Conservation (phyloP, 768 basidiomycete species). For the Termitomyces sp. region DNA sequence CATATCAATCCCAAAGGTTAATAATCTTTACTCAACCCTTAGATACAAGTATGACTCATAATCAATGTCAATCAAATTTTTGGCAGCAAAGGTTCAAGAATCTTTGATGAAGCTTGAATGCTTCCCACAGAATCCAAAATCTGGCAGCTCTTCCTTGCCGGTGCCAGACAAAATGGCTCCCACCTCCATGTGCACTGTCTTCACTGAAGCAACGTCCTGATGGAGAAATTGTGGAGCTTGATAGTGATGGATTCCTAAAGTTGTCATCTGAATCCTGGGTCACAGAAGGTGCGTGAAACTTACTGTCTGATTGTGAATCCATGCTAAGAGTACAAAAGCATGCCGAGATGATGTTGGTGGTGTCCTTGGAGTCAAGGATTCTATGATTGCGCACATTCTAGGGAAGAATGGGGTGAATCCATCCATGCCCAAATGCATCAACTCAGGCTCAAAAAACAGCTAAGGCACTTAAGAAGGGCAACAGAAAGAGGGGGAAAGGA, state of each 20-base stretch:
- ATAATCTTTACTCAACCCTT: too few species aligned
- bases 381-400: constrained; percentile 25
- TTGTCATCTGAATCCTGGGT: not conserved
- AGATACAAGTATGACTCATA: too few species aligned
- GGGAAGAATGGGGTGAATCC: constrained; percentile 1
- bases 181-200: constrained; percentile 5
- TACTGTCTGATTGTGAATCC: too few species aligned
- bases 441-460: too few species aligned
- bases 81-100: too few species aligned
- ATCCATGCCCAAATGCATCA: constrained; percentile 17
- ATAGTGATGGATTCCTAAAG: not conserved
- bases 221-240: not conserved
- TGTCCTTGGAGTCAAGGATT: constrained; percentile 9
- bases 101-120: too few species aligned
- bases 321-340: constrained; percentile 8
- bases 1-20: too few species aligned
- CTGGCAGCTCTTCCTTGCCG: not conserved
- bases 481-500: too few species aligned
- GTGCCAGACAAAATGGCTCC: constrained; percentile 5
- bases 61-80: too few species aligned
- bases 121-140: too few species aligned
- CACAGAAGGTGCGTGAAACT: too few species aligned
- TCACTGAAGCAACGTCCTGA: not conserved
- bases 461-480: too few species aligned
- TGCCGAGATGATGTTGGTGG: constrained; percentile 18